phyloP scores from a whole-genome alignment of 208 protist genomes.

The Leishmania turanica region DNA sequence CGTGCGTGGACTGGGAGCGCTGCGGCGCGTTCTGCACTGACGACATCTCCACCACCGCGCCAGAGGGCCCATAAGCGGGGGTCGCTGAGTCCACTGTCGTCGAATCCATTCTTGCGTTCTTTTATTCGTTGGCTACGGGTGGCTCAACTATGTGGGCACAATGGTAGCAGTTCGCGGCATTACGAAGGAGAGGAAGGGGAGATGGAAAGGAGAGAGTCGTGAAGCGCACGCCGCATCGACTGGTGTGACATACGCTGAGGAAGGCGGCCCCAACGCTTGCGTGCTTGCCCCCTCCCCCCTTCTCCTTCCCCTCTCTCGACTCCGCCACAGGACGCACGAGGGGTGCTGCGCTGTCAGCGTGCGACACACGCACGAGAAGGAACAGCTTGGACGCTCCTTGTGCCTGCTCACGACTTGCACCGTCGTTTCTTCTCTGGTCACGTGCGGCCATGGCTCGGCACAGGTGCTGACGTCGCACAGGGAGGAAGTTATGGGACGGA shows the following conservation, averaged over 20 bases:
- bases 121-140: neutral
- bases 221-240: neutral
- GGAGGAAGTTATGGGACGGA: neutral
- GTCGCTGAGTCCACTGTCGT: neutral
- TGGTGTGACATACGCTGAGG: neutral
- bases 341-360: neutral
- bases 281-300: neutral
- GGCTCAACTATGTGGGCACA: neutral
- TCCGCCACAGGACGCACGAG: neutral
- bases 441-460: neutral
- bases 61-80: neutral
- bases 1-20: conserved; percentile 11
- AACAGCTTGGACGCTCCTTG: neutral
- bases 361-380: neutral
- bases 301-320: neutral
- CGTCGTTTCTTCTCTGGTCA: neutral
- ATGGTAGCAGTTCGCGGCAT: neutral
- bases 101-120: neutral
- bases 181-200: neutral
- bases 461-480: neutral
- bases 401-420: neutral
- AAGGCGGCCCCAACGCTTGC: neutral
- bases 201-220: neutral
- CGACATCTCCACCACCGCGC: neutral
- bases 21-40: conserved; percentile 5